A percentile compares a stretch with the other conserved stretches of the same genome.
phyloP scores from a whole-genome alignment of 495 filamentous ascomycete genomes.

The Xylaria nigripes region DNA sequence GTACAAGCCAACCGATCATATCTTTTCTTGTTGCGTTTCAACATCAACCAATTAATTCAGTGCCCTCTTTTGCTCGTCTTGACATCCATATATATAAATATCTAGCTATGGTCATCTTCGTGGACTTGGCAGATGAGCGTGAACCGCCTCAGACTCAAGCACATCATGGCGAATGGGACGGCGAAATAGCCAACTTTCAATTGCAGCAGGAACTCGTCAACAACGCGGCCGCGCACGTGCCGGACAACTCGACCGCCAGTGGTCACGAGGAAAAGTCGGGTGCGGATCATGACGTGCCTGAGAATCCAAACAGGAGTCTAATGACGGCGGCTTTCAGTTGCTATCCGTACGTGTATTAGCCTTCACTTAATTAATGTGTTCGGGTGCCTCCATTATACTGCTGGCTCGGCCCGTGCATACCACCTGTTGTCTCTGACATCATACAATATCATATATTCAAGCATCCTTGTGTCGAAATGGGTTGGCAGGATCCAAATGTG shows the following conservation, averaged over 20 bases:
- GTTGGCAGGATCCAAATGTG: conserved; percentile 2
- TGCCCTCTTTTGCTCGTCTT: not conserved
- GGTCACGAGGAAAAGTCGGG: conserved; percentile 15
- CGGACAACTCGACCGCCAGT: conserved; percentile 10
- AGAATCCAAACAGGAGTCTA: conserved; percentile 57
- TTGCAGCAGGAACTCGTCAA: conserved; percentile 16
- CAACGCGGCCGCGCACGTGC: conserved; percentile 13
- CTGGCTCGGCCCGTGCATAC: not conserved
- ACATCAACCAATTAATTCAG: too few species aligned
- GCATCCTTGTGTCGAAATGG: not conserved
- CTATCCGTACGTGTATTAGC: conserved; percentile 64
- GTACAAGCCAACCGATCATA: too few species aligned
- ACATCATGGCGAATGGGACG: conserved; percentile 20
- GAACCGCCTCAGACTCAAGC: conserved; percentile 35
- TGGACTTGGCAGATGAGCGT: conserved; percentile 54
- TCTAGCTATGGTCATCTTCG: conserved; percentile 54
- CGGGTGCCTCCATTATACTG: conserved; percentile 11
- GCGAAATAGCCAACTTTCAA: conserved; percentile 17
- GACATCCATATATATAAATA: too few species aligned
- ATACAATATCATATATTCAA: not conserved
- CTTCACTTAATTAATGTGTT: conserved; percentile 16
- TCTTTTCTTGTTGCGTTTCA: too few species aligned
- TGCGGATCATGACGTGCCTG: conserved; percentile 28
- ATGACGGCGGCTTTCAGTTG: conserved; percentile 75
- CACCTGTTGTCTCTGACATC: conserved; percentile 12